Base-by-base conservation (phyloP, 257 asterid genomes). In the Rauvolfia tetraphylla region DNA sequence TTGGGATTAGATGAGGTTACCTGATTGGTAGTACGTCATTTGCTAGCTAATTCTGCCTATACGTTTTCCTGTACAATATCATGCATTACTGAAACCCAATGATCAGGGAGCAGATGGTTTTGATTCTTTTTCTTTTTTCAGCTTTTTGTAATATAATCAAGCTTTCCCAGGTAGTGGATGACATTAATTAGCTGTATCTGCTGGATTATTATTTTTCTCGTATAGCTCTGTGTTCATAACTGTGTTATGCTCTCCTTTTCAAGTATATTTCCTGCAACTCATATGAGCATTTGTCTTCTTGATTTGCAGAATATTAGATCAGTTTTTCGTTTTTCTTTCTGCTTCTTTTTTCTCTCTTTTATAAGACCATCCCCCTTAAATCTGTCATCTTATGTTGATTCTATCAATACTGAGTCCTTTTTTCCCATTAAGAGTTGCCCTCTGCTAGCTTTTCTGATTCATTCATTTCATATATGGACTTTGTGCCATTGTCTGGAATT, bases 61-160 rank as follows among this genome's bases (percentile, higher is more conserved):
- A 72, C 71, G 38, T 58, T 46, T 42, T 77, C 58, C 42, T 70
- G 74, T 71, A 62, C 44, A 71, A 49, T 46, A 59, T 8, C 73
- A 59, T 33, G 39, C 42, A 48, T 20, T 23, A n/a, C 29, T 22
- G 66, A 65, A 25, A 48, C 42, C 67, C 44, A 38, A 38, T 46
- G 33, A 36, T 48, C 23, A 61, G 7, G 33, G 15, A 62, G 31
- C 56, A 78, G 54, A 62, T 72, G 65, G 3, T 61, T 36, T 65
- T 29, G 49, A 1, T 56, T 23, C 68, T 25, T 72, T 27, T 70
- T 51, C 1, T 51, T 1, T 51, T 72, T 71, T 10, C 62, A 71
- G 39, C 44, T 71, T 2, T 49, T 49, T 12, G 3, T 23, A 41
- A 58, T 6, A 20, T 5, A 29, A 0, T 29, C 29, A 70, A 46